Conservation (phyloP, 75 land plant species). For the Adiantum capillusveneris region DNA sequence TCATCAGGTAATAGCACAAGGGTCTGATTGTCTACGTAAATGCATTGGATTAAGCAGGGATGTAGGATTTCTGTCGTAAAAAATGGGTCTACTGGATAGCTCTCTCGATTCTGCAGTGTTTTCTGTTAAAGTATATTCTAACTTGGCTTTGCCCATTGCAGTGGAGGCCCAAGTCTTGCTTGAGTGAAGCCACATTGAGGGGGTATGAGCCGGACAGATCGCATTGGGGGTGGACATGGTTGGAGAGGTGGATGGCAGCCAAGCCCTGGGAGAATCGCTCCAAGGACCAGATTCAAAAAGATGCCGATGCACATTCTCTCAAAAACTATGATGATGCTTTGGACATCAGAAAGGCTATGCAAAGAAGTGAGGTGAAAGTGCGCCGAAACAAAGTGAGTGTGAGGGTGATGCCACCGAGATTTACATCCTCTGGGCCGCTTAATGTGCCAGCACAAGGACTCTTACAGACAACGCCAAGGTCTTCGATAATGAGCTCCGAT, state of each 20-base stretch:
- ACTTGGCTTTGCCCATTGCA: not conserved
- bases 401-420: slow-evolving; percentile 24
- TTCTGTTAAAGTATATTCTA: too few species aligned
- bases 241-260: slow-evolving; percentile 92
- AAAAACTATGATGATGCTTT: slow-evolving; percentile 17
- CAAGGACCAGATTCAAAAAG: slow-evolving; percentile 25
- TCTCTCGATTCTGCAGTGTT: too few species aligned
- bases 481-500: slow-evolving; percentile 29
- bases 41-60: too few species aligned
- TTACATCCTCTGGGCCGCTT: slow-evolving; percentile 12
- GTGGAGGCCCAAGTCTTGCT: not conserved
- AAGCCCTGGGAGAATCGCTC: slow-evolving; percentile 84
- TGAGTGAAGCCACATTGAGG: slow-evolving; percentile 1
- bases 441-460: not conserved
- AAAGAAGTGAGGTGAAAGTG: slow-evolving; percentile 33
- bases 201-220: slow-evolving; percentile 51
- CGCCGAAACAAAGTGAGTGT: slow-evolving; percentile 44
- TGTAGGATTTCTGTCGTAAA: too few species aligned
- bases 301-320: slow-evolving; percentile 17
- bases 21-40: too few species aligned
- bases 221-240: slow-evolving; percentile 91
- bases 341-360: slow-evolving; percentile 19
- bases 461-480: not conserved
- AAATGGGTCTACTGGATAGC: too few species aligned
- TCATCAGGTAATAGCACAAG: slow-evolving; percentile 41